Evolutionary conservation across 2,329 filamentous ascomycete species (phyloP).

Genomic region (Diatrype stigma): DNA sequence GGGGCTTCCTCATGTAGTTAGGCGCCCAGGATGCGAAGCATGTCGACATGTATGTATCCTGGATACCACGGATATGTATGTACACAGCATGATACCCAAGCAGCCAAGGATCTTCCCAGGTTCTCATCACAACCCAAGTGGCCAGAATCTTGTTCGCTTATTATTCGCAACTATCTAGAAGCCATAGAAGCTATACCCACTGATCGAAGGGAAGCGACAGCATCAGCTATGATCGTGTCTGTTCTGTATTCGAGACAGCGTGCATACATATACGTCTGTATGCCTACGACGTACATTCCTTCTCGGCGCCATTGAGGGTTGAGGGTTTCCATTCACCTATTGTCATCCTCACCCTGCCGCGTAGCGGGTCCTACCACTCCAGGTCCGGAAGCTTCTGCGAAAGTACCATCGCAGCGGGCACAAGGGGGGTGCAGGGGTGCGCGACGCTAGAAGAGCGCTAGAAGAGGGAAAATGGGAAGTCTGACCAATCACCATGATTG

Average conservation of each 20-base stretch:
- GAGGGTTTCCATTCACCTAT: too few relatives aligned
- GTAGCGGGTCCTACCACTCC: constrained; percentile 2
- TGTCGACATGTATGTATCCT: too few relatives aligned
- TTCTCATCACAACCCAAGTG: too few relatives aligned
- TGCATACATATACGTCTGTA: not conserved
- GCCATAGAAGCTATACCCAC: too few relatives aligned
- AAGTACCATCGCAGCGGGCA: not conserved
- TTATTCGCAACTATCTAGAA: too few relatives aligned
- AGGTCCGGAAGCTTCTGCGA: not conserved
- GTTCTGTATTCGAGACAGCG: not conserved
- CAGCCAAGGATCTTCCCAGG: too few relatives aligned
- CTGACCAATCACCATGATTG: constrained; percentile 19
- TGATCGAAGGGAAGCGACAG: too few relatives aligned
- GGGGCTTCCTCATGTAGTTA: not conserved
- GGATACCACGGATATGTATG: too few relatives aligned
- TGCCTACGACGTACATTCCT: too few relatives aligned
- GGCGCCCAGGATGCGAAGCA: not conserved
- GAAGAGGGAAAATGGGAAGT: constrained; percentile 23
- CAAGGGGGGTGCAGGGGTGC: constrained; percentile 10
- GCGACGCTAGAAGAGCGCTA: constrained; percentile 35
- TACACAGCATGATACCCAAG: too few relatives aligned
- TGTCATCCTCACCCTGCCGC: not conserved
- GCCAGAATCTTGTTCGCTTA: too few relatives aligned
- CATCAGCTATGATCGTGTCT: not conserved
- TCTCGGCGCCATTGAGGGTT: too few relatives aligned